Conservation (phyloP, 2,329 filamentous ascomycete species). For the Xylaria sp. region DNA sequence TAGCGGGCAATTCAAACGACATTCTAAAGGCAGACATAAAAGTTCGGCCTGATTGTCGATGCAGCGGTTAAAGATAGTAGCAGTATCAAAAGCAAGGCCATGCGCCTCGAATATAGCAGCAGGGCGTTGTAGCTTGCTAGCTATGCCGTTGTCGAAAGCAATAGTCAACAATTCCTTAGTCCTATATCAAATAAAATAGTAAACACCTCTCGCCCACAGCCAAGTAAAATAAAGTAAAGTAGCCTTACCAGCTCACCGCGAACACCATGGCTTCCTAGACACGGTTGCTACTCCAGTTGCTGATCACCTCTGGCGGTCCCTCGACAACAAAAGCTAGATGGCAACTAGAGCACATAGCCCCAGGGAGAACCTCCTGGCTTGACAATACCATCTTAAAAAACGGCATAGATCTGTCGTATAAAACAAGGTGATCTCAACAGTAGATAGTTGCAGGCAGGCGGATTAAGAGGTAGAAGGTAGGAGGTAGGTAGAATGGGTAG, state of each 20-base stretch:
- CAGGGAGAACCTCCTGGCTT: conserved; percentile 6
- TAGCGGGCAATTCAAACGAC: not conserved
- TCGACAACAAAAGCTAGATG: conserved; percentile 14
- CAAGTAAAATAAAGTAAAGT: conserved; percentile 1
- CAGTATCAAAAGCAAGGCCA: conserved; percentile 6
- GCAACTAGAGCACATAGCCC: conserved; percentile 7
- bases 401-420: conserved; percentile 2
- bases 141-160: not conserved
- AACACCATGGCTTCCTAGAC: conserved; percentile 7
- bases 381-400: not conserved
- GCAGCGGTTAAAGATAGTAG: not conserved
- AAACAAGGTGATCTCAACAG: not conserved
- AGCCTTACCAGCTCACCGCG: conserved; percentile 8
- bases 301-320: not conserved
- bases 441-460: not conserved
- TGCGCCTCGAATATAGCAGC: conserved; percentile 5
- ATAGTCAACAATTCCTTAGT: conserved; percentile 6
- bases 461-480: conserved; percentile 2
- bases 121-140: conserved; percentile 5
- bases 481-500: not conserved
- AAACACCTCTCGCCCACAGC: conserved; percentile 8
- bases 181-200: conserved; percentile 1
- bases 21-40: not conserved
- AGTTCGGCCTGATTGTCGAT: not conserved
- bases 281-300: conserved; percentile 7